These are phyloP conservation scores for Exophiala bonariae DNA, from an alignment of 2,329 filamentous ascomycete genomes.

Conservation along the genomic window DNA sequence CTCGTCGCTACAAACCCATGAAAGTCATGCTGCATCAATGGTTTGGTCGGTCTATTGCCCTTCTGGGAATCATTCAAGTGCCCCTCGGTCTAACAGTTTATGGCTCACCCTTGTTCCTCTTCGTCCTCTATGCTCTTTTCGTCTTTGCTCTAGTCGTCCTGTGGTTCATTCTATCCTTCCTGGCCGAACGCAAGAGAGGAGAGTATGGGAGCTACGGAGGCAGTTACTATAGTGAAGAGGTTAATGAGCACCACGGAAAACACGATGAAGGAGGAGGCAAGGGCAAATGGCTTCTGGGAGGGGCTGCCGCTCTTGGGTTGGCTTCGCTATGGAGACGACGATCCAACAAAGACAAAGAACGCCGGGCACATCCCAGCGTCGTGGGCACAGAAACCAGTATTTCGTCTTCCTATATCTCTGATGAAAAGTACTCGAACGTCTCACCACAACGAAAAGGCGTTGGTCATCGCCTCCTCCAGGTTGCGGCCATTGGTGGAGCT, in stretches of 20 bases:
- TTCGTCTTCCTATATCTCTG: slow-evolving; percentile 59
- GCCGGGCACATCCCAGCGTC: slow-evolving; percentile 42
- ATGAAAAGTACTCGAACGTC: slow-evolving; percentile 66
- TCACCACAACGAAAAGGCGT: slow-evolving; percentile 54
- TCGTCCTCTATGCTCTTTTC: slow-evolving; percentile 82
- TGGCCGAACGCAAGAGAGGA: slow-evolving; percentile 56
- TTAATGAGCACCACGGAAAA: slow-evolving; percentile 43
- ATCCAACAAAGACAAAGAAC: slow-evolving; percentile 39
- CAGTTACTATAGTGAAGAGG: slow-evolving; percentile 57
- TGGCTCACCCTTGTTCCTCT: slow-evolving; percentile 80
- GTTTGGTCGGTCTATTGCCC: slow-evolving; percentile 73
- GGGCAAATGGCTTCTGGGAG: slow-evolving; percentile 53
- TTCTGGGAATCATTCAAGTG: slow-evolving; percentile 84
- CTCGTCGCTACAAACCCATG: slow-evolving; percentile 55
- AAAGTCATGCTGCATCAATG: slow-evolving; percentile 79
- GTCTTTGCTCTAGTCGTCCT: slow-evolving; percentile 69
- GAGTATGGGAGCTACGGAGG: slow-evolving; percentile 60
- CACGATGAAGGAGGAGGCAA: slow-evolving; percentile 43
- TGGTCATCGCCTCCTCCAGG: slow-evolving; percentile 60
- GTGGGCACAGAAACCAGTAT: slow-evolving; percentile 33
- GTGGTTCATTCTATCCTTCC: slow-evolving; percentile 80
- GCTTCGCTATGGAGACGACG: slow-evolving; percentile 49
- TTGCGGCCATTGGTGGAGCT: slow-evolving; percentile 63
- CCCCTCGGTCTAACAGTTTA: slow-evolving; percentile 88
- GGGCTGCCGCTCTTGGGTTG: slow-evolving; percentile 59